These are phyloP conservation scores for Cyberlindnera veronae DNA, from an alignment of 805 yeast genomes.

Conservation along the genomic window DNA sequence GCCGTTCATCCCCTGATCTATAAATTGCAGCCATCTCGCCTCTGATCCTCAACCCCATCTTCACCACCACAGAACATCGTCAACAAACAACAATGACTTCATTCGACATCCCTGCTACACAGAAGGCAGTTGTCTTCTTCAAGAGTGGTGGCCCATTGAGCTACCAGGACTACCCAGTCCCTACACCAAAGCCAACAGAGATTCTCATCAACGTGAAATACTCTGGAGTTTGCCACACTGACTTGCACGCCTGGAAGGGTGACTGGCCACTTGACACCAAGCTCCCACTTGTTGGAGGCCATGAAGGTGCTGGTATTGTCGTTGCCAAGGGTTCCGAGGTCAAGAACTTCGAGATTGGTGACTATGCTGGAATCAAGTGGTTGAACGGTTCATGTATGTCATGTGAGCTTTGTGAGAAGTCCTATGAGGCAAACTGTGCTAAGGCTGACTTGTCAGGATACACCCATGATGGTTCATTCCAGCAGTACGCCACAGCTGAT, in stretches of 20 bases:
- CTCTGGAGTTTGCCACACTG: constrained; percentile 65
- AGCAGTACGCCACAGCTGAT: constrained; percentile 62
- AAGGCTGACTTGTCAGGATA: constrained; percentile 68
- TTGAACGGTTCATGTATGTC: constrained; percentile 61
- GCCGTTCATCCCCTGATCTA: too few relatives aligned
- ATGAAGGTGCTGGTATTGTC: constrained; percentile 70
- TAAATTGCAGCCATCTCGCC: not conserved
- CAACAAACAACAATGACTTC: constrained; percentile 1
- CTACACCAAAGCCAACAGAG: constrained; percentile 53
- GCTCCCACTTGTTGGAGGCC: constrained; percentile 66
- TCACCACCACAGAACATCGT: not conserved
- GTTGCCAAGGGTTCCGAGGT: constrained; percentile 60
- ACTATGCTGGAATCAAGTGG: constrained; percentile 67
- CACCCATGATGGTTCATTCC: constrained; percentile 50
- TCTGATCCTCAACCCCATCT: not conserved
- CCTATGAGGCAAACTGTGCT: constrained; percentile 63
- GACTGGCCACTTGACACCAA: constrained; percentile 59
- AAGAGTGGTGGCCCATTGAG: constrained; percentile 43
- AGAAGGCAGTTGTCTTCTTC: constrained; percentile 49
- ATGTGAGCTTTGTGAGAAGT: constrained; percentile 59
- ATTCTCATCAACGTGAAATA: constrained; percentile 53
- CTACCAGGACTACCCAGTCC: constrained; percentile 51
- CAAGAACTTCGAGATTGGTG: constrained; percentile 58
- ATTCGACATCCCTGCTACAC: constrained; percentile 36
- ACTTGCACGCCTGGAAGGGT: constrained; percentile 54